Conservation (phyloP, 805 yeast species). For the Blastobotrys muscicola region DNA sequence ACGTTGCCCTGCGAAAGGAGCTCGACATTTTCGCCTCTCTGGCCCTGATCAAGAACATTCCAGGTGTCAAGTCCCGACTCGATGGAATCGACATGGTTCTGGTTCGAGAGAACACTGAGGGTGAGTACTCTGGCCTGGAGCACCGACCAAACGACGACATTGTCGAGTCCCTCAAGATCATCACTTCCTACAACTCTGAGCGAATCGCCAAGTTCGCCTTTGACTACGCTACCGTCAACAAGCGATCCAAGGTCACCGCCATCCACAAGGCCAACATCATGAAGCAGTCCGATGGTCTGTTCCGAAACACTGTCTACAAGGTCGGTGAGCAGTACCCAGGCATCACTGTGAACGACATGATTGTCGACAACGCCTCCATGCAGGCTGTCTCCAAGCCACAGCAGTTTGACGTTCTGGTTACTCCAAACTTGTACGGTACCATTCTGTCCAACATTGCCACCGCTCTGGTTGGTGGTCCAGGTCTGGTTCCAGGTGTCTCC, state of each 20-base stretch:
- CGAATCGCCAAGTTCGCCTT: slow-evolving; percentile 96
- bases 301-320: slow-evolving; percentile 86
- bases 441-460: slow-evolving; percentile 97
- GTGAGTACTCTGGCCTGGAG: slow-evolving; percentile 98
- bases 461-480: slow-evolving; percentile 95
- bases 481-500: slow-evolving; percentile 97
- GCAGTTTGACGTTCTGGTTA: slow-evolving; percentile 95
- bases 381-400: slow-evolving; percentile 98
- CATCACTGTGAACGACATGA: slow-evolving; percentile 78
- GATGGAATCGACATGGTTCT: slow-evolving; percentile 84
- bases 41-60: slow-evolving; percentile 86
- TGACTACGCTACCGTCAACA: slow-evolving; percentile 87
- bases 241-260: slow-evolving; percentile 88
- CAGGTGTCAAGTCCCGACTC: slow-evolving; percentile 87
- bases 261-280: slow-evolving; percentile 98
- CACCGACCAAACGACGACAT: slow-evolving; percentile 97
- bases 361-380: slow-evolving; percentile 98
- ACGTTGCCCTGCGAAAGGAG: slow-evolving; percentile 94
- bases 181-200: slow-evolving; percentile 91
- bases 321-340: slow-evolving; percentile 80
- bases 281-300: slow-evolving; percentile 97
- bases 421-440: slow-evolving; percentile 97
- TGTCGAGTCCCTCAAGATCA: slow-evolving; percentile 91
- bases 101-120: slow-evolving; percentile 98
- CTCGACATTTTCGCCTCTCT: slow-evolving; percentile 91